Conservation (phyloP, 2,329 filamentous ascomycete species). For the Aspergillus terreus region DNA sequence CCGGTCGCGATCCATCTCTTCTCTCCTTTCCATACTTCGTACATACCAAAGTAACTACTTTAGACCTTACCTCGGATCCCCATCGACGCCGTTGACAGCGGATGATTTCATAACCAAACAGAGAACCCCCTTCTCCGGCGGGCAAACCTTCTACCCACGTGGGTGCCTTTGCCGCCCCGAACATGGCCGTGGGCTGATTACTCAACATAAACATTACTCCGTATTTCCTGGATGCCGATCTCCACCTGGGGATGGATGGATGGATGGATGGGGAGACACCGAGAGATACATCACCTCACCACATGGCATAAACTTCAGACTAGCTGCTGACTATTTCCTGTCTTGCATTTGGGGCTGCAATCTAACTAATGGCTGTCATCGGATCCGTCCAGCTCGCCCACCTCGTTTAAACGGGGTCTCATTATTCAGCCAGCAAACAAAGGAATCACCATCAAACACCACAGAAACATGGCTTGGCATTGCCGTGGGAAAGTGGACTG, state of each 20-base stretch:
- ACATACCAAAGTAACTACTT: too few relatives aligned
- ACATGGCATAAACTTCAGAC: slow-evolving; percentile 7
- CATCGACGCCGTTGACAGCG: background rate
- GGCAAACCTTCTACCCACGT: slow-evolving; percentile 10
- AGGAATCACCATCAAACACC: background rate
- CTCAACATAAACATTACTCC: background rate
- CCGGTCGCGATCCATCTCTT: background rate
- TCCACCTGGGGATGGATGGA: background rate
- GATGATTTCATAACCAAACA: too few relatives aligned
- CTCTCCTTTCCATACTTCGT: background rate
- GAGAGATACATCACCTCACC: slow-evolving; percentile 8
- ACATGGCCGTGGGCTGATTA: background rate
- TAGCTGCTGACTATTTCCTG: slow-evolving; percentile 13
- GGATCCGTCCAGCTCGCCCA: slow-evolving; percentile 6
- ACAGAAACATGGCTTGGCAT: background rate
- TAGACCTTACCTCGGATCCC: background rate
- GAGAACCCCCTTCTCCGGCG: too few relatives aligned
- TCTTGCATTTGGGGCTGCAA: slow-evolving; percentile 11
- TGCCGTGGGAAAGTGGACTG: too few relatives aligned
- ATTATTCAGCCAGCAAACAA: slow-evolving; percentile 1
- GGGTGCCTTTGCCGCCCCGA: slow-evolving; percentile 9
- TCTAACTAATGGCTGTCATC: background rate
- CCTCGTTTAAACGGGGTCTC: background rate
- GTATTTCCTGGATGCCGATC: slow-evolving; percentile 19
- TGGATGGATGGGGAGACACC: background rate